Conservation (phyloP, 345 rosid species). For the Gossypium australe region DNA sequence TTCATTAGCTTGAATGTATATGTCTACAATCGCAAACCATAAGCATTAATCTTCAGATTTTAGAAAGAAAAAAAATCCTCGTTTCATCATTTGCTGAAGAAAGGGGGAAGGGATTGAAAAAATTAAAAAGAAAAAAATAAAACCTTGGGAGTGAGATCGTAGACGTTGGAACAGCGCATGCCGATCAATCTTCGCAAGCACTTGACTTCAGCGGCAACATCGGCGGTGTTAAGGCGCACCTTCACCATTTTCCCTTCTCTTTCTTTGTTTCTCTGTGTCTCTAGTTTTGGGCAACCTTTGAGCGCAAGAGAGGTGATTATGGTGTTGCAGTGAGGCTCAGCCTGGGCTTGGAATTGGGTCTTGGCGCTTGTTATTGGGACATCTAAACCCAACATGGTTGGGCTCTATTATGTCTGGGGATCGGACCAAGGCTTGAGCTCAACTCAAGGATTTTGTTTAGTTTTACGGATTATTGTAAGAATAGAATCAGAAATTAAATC, state of each 20-base stretch:
- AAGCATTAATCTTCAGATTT: background rate
- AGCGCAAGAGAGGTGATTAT: background rate
- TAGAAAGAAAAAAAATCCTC: too few relatives aligned
- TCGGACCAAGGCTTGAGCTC: background rate
- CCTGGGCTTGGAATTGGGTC: background rate
- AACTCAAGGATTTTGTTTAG: background rate
- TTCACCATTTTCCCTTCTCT: slow-evolving; percentile 67
- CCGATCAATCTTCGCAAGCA: slow-evolving; percentile 82
- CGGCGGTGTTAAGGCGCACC: slow-evolving; percentile 98
- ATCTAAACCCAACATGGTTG: background rate
- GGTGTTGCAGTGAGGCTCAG: background rate
- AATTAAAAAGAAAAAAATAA: background rate
- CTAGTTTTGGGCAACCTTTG: background rate
- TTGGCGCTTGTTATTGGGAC: background rate
- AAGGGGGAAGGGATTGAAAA: background rate
- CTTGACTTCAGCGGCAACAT: slow-evolving; percentile 97
- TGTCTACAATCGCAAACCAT: slow-evolving; percentile 38
- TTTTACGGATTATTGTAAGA: too few relatives aligned
- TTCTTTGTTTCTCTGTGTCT: background rate
- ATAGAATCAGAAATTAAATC: too few relatives aligned
- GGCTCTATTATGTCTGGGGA: background rate
- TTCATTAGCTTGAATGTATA: slow-evolving; percentile 95
- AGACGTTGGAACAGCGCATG: slow-evolving; percentile 96
- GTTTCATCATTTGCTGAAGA: background rate
- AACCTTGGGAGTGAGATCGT: slow-evolving; percentile 96